Base-by-base conservation (phyloP, 768 basidiomycete genomes). In the Phanerochaete carnosa region DNA sequence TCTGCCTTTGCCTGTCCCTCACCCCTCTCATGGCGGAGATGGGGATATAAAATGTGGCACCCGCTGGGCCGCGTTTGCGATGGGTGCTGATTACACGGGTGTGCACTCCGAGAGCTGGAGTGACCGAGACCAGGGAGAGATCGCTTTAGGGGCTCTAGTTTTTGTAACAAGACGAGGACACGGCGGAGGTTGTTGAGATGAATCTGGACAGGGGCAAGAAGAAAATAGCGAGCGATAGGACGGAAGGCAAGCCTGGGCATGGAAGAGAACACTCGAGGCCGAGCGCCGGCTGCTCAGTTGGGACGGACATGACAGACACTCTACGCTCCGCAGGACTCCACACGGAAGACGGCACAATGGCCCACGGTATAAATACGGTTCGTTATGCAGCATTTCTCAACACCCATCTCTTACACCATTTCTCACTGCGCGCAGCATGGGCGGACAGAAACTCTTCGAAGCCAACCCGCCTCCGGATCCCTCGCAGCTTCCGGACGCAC, bases 401-500 rank as follows among this genome's bases (percentile, higher is more conserved):
- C 35, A 35, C 54, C 53, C 53, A 1, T 28, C 51, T 22, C 28
- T 22, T 37, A 19, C 32, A 43, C 23, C 35, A 55, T 26, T 19
- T 37, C 6, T 43, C 30, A 30, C 50, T 15, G 19, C 25, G 3
- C 50, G 22, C 3, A 53, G n/a, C 50, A 62, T 62, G 61, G 56
- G 56, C 28, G 61, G 55, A 54, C 56, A 62, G 30, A 26, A 50
- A 15, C 25, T 62, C 22, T 62, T 35, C 56, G n/a, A 50, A 16
- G 45, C 87, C 45, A 89, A 89, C 64, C 88, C 90, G 2, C 83
- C 87, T 54, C 77, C 90, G 4, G 89, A 89, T 58, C 75, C 84
- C 1, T 92, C 90, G 33, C 80, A 76, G 29, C 80, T 93, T 45
- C 83, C 89, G 0, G 83, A 87, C 37, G 72, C 80, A 13, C 66